Evolutionary conservation across 306 rosid species (phyloP).

Genomic region (Begonia peltatifolia): DNA sequence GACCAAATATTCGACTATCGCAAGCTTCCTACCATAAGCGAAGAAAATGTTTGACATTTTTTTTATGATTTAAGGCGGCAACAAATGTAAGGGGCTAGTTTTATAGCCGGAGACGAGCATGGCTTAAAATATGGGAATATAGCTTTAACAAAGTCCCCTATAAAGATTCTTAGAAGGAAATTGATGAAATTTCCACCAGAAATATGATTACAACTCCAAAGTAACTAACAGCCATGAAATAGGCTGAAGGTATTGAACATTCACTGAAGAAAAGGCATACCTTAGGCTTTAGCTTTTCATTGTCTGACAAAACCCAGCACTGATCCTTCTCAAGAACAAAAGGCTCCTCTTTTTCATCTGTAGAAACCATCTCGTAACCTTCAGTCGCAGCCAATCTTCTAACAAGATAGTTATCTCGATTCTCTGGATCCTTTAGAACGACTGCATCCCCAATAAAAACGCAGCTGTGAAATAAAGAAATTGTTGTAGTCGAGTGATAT

Average conservation of each 20-base stretch:
- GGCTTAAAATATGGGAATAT: too few relatives aligned
- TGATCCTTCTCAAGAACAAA: slow-evolving; percentile 66
- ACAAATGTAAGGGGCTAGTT: too few relatives aligned
- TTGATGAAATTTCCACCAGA: too few relatives aligned
- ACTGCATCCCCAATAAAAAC: slow-evolving; percentile 92
- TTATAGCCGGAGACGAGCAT: too few relatives aligned
- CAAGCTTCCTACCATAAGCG: slow-evolving; percentile 50
- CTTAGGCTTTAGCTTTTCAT: slow-evolving; percentile 67
- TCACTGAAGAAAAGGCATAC: slow-evolving; percentile 17
- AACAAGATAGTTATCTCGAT: slow-evolving; percentile 41
- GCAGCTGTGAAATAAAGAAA: slow-evolving; percentile 37
- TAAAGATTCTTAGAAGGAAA: too few relatives aligned
- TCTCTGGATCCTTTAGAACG: slow-evolving; percentile 74
- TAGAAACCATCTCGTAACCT: slow-evolving; percentile 89
- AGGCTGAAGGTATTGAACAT: background rate
- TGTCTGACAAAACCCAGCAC: slow-evolving; percentile 94
- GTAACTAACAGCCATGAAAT: too few relatives aligned
- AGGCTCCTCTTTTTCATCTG: slow-evolving; percentile 66
- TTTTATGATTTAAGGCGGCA: too few relatives aligned
- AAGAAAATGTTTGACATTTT: too few relatives aligned
- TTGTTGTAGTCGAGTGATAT: too few relatives aligned
- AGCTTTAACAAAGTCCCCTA: too few relatives aligned
- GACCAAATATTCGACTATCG: slow-evolving; percentile 89
- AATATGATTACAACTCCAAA: too few relatives aligned
- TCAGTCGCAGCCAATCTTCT: slow-evolving; percentile 83